Evolutionary conservation across 1,284 basidiomycete genomes (phyloP).

Genomic region (Sutorius eximius): DNA sequence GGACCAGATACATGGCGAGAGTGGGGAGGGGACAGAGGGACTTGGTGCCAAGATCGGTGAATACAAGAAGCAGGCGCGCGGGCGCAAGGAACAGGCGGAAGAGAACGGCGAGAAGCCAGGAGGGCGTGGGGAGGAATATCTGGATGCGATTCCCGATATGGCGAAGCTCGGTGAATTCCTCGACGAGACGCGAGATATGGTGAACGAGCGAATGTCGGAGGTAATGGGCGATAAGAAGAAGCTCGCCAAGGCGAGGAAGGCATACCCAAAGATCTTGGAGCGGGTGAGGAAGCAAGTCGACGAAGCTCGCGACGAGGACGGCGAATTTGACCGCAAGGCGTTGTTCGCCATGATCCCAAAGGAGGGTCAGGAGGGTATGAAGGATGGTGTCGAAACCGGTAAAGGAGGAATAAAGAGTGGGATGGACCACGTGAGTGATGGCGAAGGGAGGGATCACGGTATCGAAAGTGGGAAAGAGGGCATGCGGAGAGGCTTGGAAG

Average conservation of each 20-base stretch:
- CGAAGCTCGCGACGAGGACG: background rate
- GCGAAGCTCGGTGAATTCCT: conserved; percentile 13
- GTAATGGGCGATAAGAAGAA: conserved; percentile 20
- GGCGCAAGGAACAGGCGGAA: background rate
- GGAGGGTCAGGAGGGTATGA: conserved; percentile 2
- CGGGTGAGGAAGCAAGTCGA: conserved; percentile 17
- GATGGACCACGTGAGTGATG: background rate
- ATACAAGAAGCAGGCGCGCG: background rate
- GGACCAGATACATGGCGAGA: background rate
- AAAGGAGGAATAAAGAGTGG: conserved; percentile 2
- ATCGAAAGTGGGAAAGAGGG: conserved; percentile 7
- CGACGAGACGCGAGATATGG: conserved; percentile 20
- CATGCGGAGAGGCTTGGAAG: conserved; percentile 4
- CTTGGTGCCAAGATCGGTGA: conserved; percentile 6
- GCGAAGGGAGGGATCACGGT: conserved; percentile 5
- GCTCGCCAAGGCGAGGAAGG: conserved; percentile 18
- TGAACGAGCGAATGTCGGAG: conserved; percentile 17
- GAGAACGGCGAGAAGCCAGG: background rate
- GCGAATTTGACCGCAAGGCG: conserved; percentile 5
- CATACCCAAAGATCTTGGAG: conserved; percentile 17
- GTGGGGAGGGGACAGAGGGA: background rate
- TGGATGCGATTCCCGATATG: conserved; percentile 4
- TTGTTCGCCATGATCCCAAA: conserved; percentile 9
- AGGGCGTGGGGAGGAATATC: background rate
- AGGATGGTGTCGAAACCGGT: background rate